phyloP scores from a whole-genome alignment of 2,329 filamentous ascomycete species.

The Exophiala aquamarina region DNA sequence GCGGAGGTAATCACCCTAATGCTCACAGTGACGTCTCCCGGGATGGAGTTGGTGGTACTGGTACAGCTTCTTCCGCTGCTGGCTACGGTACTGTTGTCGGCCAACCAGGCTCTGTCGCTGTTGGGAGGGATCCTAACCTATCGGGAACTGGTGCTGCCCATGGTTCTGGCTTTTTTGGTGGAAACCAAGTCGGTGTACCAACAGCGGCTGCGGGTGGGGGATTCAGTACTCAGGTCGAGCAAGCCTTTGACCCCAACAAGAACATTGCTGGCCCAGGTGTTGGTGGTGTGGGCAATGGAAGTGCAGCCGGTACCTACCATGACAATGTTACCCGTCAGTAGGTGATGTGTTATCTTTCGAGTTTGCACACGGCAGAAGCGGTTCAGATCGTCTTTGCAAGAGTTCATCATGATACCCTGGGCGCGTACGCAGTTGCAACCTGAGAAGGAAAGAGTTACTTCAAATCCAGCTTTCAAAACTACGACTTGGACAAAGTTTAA shows the following conservation, averaged over 20 bases:
- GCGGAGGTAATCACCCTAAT: conserved; percentile 29
- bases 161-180: neutral
- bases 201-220: conserved; percentile 1
- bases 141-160: neutral
- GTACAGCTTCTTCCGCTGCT: conserved; percentile 17
- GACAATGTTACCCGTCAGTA: conserved; percentile 22
- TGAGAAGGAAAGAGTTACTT: too few relatives aligned
- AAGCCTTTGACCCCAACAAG: conserved; percentile 35
- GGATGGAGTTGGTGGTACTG: conserved; percentile 4
- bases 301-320: conserved; percentile 19
- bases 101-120: neutral
- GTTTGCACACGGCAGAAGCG: too few relatives aligned
- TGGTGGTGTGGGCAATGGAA: conserved; percentile 20
- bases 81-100: conserved; percentile 2
- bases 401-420: too few relatives aligned
- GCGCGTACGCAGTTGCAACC: too few relatives aligned
- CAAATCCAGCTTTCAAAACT: too few relatives aligned
- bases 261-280: conserved; percentile 10
- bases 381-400: too few relatives aligned
- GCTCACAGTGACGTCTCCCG: neutral
- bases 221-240: conserved; percentile 47
- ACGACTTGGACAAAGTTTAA: too few relatives aligned
- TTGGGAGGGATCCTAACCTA: neutral
- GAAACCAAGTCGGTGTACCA: neutral
- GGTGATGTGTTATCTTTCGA: too few relatives aligned